A percentile compares a stretch with the other conserved stretches of the same genome.
These are phyloP conservation scores for Gnaphalium uliginosum DNA, from an alignment of 129 eudicot genomes.

Conservation along the genomic window DNA sequence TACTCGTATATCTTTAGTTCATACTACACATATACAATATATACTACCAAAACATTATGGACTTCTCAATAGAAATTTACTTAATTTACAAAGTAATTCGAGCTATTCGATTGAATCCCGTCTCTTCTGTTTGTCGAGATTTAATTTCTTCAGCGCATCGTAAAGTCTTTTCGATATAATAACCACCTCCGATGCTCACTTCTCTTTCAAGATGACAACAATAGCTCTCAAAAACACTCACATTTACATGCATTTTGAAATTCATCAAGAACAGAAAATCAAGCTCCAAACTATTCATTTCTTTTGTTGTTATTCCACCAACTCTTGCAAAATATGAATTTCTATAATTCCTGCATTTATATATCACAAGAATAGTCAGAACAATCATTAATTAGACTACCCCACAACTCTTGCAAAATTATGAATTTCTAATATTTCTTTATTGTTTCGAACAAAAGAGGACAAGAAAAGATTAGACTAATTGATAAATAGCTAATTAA, in stretches of 20 bases:
- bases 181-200: constrained; percentile 98
- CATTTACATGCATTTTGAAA: constrained; percentile 88
- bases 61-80: not conserved
- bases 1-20: constrained; percentile 3
- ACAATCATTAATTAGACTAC: constrained; percentile 5
- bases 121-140: constrained; percentile 48
- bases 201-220: constrained; percentile 94
- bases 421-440: not conserved
- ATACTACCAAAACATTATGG: constrained; percentile 20
- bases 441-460: not conserved
- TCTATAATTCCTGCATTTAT: constrained; percentile 81
- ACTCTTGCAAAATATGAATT: constrained; percentile 93
- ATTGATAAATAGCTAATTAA: constrained; percentile 24
- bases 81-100: constrained; percentile 49
- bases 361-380: constrained; percentile 9
- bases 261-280: constrained; percentile 84
- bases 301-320: constrained; percentile 78
- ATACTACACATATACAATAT: constrained; percentile 8
- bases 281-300: constrained; percentile 81
- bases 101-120: constrained; percentile 42
- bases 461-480: not conserved
- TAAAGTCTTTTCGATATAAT: constrained; percentile 79
- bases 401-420: constrained; percentile 12
- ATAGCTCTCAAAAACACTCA: constrained; percentile 94
- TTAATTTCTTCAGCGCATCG: constrained; percentile 89